A percentile compares a stretch with the other conserved stretches of the same genome.
These are phyloP conservation scores for Rhodomyrtus tomentosa DNA, from an alignment of 345 rosid species.

Conservation along the genomic window DNA sequence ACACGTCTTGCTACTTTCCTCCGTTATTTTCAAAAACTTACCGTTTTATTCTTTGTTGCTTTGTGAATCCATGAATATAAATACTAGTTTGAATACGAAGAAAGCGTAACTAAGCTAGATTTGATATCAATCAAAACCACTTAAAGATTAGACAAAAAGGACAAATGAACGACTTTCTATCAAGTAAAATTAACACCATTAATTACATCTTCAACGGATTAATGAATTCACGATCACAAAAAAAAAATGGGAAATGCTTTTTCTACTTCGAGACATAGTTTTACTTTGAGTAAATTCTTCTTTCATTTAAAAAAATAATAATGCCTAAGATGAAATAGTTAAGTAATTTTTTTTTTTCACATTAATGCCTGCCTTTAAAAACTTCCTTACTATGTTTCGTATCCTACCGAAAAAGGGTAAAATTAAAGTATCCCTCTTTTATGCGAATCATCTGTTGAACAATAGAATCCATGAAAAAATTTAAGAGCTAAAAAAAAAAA, in stretches of 20 bases:
- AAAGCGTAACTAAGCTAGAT: not conserved
- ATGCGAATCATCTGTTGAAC: not conserved
- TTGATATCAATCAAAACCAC: not conserved
- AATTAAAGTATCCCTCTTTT: not conserved
- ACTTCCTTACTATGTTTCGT: too few species aligned
- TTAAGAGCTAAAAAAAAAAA: not conserved
- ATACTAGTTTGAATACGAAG: not conserved
- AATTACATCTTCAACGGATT: not conserved
- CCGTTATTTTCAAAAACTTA: not conserved
- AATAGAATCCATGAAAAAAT: not conserved
- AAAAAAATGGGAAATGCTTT: not conserved
- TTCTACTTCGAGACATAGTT: not conserved
- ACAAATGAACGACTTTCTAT: not conserved
- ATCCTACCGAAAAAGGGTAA: not conserved
- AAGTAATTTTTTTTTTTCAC: not conserved
- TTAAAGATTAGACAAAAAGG: not conserved
- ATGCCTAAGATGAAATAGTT: not conserved
- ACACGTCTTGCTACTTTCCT: not conserved
- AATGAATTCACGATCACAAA: not conserved
- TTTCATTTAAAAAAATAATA: not conserved
- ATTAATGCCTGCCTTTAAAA: too few species aligned
- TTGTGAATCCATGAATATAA: not conserved
- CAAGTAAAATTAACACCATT: not conserved
- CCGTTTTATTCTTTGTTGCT: not conserved
- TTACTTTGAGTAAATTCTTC: not conserved